Evolutionary conservation across 495 filamentous ascomycete species (phyloP).

Genomic region (Chlorociboria aeruginascens): DNA sequence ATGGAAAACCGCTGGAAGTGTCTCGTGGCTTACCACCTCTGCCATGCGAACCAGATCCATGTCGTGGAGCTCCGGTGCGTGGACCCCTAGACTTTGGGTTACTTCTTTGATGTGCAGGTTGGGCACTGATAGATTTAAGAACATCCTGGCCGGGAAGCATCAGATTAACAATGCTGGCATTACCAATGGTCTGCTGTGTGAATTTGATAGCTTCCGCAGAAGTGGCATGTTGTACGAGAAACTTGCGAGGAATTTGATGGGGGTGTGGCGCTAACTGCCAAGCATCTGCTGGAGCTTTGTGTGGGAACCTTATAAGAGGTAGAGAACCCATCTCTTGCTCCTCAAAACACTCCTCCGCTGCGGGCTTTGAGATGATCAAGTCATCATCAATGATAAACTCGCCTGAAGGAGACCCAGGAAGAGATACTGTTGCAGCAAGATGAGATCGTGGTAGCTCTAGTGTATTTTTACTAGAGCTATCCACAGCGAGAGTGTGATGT

Average conservation of each 20-base stretch:
- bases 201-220: slow-evolving; percentile 31
- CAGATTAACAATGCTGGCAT: slow-evolving; percentile 29
- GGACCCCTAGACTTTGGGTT: slow-evolving; percentile 33
- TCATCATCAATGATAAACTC: slow-evolving; percentile 14
- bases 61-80: slow-evolving; percentile 20
- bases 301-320: slow-evolving; percentile 56
- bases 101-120: slow-evolving; percentile 28
- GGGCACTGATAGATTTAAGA: slow-evolving; percentile 27
- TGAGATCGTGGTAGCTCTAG: slow-evolving; percentile 38
- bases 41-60: slow-evolving; percentile 17
- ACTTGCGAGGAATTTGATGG: slow-evolving; percentile 26
- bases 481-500: slow-evolving; percentile 39
- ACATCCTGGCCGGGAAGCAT: slow-evolving; percentile 26
- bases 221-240: slow-evolving; percentile 22
- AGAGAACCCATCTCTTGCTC: slow-evolving; percentile 72
- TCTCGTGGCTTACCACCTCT: slow-evolving; percentile 16
- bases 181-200: slow-evolving; percentile 24
- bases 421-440: slow-evolving; percentile 43
- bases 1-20: slow-evolving; percentile 14
- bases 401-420: slow-evolving; percentile 28
- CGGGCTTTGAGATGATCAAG: slow-evolving; percentile 40
- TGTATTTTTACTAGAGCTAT: slow-evolving; percentile 48
- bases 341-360: slow-evolving; percentile 71
- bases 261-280: slow-evolving; percentile 23
- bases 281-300: slow-evolving; percentile 40